A percentile compares a stretch with the other conserved stretches of the same genome.
These are phyloP conservation scores for Podaxis sp. DNA, from an alignment of 768 basidiomycete species.

Conservation along the genomic window DNA sequence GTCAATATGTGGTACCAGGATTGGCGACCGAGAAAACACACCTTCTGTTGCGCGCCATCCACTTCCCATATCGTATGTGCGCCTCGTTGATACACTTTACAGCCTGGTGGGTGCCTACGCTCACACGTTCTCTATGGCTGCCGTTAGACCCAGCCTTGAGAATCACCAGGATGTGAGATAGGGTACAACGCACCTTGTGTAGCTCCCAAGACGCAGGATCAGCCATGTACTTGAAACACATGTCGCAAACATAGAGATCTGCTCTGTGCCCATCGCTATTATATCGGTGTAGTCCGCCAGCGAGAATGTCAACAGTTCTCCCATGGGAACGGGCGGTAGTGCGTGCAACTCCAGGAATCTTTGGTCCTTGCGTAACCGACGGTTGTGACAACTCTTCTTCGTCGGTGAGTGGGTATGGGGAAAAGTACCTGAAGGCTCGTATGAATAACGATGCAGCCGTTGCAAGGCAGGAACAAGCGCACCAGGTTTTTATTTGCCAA, in stretches of 20 bases:
- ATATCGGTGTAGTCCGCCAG: conserved; percentile 53
- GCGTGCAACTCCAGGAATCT: conserved; percentile 47
- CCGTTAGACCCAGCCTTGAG: background rate
- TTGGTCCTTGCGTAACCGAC: conserved; percentile 21
- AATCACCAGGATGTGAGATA: background rate
- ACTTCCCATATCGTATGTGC: conserved; percentile 94
- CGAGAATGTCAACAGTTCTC: conserved; percentile 70
- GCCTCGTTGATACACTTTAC: conserved; percentile 86
- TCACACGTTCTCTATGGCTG: conserved; percentile 60
- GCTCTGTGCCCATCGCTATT: conserved; percentile 41
- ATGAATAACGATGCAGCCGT: background rate
- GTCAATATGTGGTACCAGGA: conserved; percentile 2
- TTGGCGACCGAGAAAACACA: conserved; percentile 24
- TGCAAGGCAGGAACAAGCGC: conserved; percentile 21
- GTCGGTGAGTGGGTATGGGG: conserved; percentile 82
- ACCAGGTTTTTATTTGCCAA: conserved; percentile 90
- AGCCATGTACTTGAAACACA: conserved; percentile 96
- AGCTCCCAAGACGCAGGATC: conserved; percentile 65
- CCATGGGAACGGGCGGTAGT: conserved; percentile 57
- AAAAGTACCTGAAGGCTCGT: conserved; percentile 70
- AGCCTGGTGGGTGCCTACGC: conserved; percentile 73
- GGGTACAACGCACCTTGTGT: conserved; percentile 47
- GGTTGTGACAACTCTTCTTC: conserved; percentile 36
- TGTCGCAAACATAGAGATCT: conserved; percentile 79
- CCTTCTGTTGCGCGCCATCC: conserved; percentile 84